phyloP scores from a whole-genome alignment of 1,284 basidiomycete genomes.

The Irpex rosettiformis region DNA sequence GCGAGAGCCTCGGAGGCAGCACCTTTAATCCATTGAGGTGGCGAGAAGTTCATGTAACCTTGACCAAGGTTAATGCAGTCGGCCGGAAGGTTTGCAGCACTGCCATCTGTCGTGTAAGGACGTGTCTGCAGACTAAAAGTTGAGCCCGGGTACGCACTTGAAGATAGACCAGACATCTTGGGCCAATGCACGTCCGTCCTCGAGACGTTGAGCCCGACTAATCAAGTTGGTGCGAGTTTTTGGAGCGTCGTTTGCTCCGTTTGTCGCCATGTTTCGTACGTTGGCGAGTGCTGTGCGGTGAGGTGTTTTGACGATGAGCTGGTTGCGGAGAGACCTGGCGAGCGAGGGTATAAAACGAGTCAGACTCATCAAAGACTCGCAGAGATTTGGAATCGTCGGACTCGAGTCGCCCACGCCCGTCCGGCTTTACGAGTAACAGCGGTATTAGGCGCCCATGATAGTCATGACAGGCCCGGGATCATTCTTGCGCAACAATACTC shows the following conservation, averaged over 20 bases:
- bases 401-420: not conserved
- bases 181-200: slow-evolving; percentile 69
- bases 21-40: slow-evolving; percentile 79
- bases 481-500: slow-evolving; percentile 11
- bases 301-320: slow-evolving; percentile 1
- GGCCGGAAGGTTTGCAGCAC: slow-evolving; percentile 78
- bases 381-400: too few species aligned
- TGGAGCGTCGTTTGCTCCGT: slow-evolving; percentile 13
- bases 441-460: not conserved
- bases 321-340: slow-evolving; percentile 1
- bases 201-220: slow-evolving; percentile 64
- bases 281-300: slow-evolving; percentile 6
- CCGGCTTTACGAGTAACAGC: not conserved
- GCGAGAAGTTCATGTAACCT: slow-evolving; percentile 92
- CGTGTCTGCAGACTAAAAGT: not conserved
- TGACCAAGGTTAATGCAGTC: slow-evolving; percentile 93
- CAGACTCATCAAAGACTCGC: slow-evolving; percentile 6
- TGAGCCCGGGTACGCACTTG: slow-evolving; percentile 56
- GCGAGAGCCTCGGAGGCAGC: slow-evolving; percentile 74
- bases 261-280: slow-evolving; percentile 9
- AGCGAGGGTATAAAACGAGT: slow-evolving; percentile 10
- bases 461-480: slow-evolving; percentile 1
- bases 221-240: slow-evolving; percentile 45
- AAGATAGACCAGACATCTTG: slow-evolving; percentile 93
- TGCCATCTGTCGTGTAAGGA: slow-evolving; percentile 29